These are phyloP conservation scores for Lotus japonicus DNA, from an alignment of 306 rosid genomes.

Conservation along the genomic window DNA sequence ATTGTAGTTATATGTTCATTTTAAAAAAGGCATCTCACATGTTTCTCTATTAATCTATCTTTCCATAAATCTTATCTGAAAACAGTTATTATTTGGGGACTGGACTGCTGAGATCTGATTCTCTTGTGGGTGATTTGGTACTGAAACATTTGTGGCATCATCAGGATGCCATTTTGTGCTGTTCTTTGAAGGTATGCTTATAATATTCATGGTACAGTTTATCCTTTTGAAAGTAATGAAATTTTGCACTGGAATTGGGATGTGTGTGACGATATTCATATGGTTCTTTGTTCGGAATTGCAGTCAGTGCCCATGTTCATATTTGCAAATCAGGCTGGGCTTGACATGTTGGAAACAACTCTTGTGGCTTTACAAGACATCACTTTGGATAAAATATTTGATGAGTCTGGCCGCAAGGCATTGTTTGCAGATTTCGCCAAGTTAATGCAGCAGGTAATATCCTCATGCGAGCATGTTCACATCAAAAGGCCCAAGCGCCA, in stretches of 20 bases:
- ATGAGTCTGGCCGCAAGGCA: slow-evolving; percentile 77
- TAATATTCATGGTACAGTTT: background rate
- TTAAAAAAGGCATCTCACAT: background rate
- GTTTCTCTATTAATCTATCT: background rate
- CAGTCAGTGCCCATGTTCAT: slow-evolving; percentile 81
- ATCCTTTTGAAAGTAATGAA: background rate
- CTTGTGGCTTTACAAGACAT: slow-evolving; percentile 91
- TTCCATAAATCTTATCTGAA: background rate
- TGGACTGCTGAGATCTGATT: slow-evolving; percentile 58
- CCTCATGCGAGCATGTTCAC: background rate
- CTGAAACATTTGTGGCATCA: slow-evolving; percentile 87
- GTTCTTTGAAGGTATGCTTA: slow-evolving; percentile 61
- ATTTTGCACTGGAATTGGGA: background rate
- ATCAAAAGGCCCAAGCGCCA: background rate
- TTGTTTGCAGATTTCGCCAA: slow-evolving; percentile 70
- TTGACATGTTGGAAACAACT: slow-evolving; percentile 95
- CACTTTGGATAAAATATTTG: slow-evolving; percentile 84
- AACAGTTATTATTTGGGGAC: slow-evolving; percentile 56
- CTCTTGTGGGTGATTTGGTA: slow-evolving; percentile 48
- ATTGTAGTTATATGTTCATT: background rate
- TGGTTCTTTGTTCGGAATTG: background rate
- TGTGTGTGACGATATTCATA: background rate
- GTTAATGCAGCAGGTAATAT: slow-evolving; percentile 83
- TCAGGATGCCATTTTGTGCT: slow-evolving; percentile 90
- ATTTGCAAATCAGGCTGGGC: slow-evolving; percentile 96